A percentile compares a stretch with the other conserved stretches of the same genome.
Evolutionary conservation across 1,284 basidiomycete genomes (phyloP).

Genomic region (Rhizopogon parksii): DNA sequence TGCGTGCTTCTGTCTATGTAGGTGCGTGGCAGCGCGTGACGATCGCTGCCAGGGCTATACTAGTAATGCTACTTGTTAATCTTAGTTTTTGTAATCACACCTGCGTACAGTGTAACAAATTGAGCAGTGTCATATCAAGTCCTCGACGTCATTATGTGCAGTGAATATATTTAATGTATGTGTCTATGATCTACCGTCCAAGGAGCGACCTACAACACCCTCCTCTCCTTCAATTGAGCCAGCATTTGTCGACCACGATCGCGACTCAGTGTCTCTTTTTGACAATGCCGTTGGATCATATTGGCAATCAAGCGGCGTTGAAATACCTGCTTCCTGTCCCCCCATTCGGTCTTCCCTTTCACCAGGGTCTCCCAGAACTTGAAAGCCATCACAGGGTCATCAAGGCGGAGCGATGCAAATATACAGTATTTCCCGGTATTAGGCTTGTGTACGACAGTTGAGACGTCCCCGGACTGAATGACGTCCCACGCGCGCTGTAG

Average conservation of each 20-base stretch:
- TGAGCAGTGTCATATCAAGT: background rate
- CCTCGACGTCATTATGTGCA: conserved; percentile 1
- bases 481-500: conserved; percentile 39
- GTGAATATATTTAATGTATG: conserved; percentile 1
- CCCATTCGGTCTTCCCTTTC: conserved; percentile 41
- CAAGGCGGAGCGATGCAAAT: conserved; percentile 39
- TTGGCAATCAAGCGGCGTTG: conserved; percentile 36
- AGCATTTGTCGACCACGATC: conserved; percentile 31
- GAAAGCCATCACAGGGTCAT: conserved; percentile 47
- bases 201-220: conserved; percentile 7
- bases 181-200: conserved; percentile 1
- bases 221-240: conserved; percentile 20
- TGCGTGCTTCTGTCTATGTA: too few species aligned
- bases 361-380: conserved; percentile 52
- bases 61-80: too few species aligned
- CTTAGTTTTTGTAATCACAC: too few species aligned
- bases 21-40: too few species aligned
- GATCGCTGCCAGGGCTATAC: too few species aligned
- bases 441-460: conserved; percentile 34
- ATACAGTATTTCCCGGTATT: conserved; percentile 48
- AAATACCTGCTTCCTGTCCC: conserved; percentile 37
- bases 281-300: conserved; percentile 28
- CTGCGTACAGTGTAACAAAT: too few species aligned
- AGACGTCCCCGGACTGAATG: conserved; percentile 32
- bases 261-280: conserved; percentile 25